Evolutionary conservation across 177 flowering plant species (phyloP).

Genomic region (Vitis hybrid): DNA sequence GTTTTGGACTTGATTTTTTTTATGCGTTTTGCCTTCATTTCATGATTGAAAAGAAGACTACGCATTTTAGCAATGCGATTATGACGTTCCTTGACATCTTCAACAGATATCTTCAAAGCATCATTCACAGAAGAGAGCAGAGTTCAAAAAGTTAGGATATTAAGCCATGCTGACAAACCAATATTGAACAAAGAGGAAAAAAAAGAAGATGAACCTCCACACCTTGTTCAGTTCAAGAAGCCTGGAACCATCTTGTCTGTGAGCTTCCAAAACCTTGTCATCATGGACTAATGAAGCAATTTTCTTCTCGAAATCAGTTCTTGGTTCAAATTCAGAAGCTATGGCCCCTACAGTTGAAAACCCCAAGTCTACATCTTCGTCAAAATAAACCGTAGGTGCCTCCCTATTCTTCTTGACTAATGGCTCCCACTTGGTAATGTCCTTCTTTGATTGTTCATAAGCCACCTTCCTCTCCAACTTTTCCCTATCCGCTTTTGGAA

Average conservation of each 20-base stretch:
- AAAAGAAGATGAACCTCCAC: too few relatives aligned
- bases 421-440: slow-evolving; percentile 73
- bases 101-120: slow-evolving; percentile 58
- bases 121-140: background rate
- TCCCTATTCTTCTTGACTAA: slow-evolving; percentile 80
- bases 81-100: slow-evolving; percentile 66
- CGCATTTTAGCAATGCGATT: slow-evolving; percentile 46
- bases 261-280: slow-evolving; percentile 67
- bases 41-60: slow-evolving; percentile 24
- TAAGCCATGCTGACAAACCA: too few relatives aligned
- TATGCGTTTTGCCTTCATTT: slow-evolving; percentile 71
- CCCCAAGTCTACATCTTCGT: slow-evolving; percentile 45
- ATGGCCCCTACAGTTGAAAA: slow-evolving; percentile 85
- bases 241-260: slow-evolving; percentile 74
- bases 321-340: slow-evolving; percentile 79
- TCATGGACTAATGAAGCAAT: slow-evolving; percentile 62
- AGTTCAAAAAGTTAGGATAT: too few relatives aligned
- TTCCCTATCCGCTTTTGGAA: slow-evolving; percentile 60
- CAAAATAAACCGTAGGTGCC: slow-evolving; percentile 72
- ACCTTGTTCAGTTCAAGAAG: slow-evolving; percentile 21
- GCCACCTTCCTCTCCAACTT: slow-evolving; percentile 64
- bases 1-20: slow-evolving; percentile 91
- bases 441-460: slow-evolving; percentile 67
- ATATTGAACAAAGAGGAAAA: too few relatives aligned
- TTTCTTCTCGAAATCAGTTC: slow-evolving; percentile 87